Base-by-base conservation (phyloP, 768 basidiomycete genomes). In the Dioszegia crocea region DNA sequence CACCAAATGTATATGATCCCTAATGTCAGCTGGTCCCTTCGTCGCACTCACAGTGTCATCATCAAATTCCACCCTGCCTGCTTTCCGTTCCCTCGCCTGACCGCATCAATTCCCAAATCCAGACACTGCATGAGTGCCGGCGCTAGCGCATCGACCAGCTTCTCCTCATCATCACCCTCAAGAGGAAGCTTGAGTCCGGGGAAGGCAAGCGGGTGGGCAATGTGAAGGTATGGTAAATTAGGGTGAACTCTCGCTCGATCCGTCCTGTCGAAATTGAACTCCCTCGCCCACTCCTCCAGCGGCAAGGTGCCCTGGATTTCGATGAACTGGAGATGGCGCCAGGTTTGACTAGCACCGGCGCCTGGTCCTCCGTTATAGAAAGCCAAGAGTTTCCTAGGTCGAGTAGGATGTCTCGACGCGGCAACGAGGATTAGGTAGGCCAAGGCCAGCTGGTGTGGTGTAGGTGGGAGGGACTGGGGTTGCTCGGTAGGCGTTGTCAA, bases 291-390 rank as follows among this genome's bases (percentile, higher is more conserved):
- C 56, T 76, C 79, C 76, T 93, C 91, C 24, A 92, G 81, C 0
- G 92, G 92, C 14, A 88, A 87, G n/a, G 60, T 49, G 4, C 66
- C 62, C 1, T 82, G 82, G 8, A 82, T 82, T 31, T 89, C 86
- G 31, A 93, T 76, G 62, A 93, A 86, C 74, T 94, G 91, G n/a
- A 93, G 64, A 72, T 96, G 92, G 69, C 93, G 91, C 78, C 93
- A 91, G 1, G 83, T 80, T 77, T 96, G 92, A 72, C 89, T 91
- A 11, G 92, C 91, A 26, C 91, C 91, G 57, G 64, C 70, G n/a
- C 53, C 62, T 27, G 19, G 74, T 82, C 71, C 75, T 85, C 92
- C 94, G 63, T 97, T 97, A 77, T 91, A 96, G 78, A 96, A 96
- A 1, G 88, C 88, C 56, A 96, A 83, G 56, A 86, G 48, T n/a